These are phyloP conservation scores for Annulohypoxylon maeteangense DNA, from an alignment of 495 filamentous ascomycete species.

Conservation along the genomic window DNA sequence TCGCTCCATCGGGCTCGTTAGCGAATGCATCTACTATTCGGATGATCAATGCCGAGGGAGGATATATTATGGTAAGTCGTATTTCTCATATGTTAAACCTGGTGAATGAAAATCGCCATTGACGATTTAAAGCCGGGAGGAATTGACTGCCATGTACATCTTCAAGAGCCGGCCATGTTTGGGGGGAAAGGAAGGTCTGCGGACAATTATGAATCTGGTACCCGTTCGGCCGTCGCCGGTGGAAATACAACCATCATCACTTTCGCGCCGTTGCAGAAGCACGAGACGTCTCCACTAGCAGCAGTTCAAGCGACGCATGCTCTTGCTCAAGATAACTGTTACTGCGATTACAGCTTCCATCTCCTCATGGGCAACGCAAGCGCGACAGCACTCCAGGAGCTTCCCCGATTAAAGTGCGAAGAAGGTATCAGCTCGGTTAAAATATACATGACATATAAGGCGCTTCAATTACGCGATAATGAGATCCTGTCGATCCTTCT, in stretches of 20 bases:
- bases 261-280: conserved; percentile 66
- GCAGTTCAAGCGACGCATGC: background rate
- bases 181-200: conserved; percentile 59
- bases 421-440: background rate
- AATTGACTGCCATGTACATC: conserved; percentile 59
- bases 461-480: background rate
- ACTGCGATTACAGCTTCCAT: background rate
- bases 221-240: conserved; percentile 67
- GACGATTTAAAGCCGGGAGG: conserved; percentile 57
- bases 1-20: background rate
- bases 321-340: background rate
- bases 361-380: background rate
- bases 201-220: conserved; percentile 65
- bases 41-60: background rate
- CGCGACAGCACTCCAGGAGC: background rate
- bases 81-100: background rate
- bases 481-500: background rate
- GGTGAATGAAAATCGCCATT: background rate
- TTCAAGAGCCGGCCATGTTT: conserved; percentile 56
- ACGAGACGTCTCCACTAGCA: conserved; percentile 55
- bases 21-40: background rate
- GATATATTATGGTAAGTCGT: background rate
- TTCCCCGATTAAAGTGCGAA: background rate
- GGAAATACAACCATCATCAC: conserved; percentile 70
- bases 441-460: background rate